These are phyloP conservation scores for Bjerkandera adusta DNA, from an alignment of 1,284 basidiomycete species.

Conservation along the genomic window DNA sequence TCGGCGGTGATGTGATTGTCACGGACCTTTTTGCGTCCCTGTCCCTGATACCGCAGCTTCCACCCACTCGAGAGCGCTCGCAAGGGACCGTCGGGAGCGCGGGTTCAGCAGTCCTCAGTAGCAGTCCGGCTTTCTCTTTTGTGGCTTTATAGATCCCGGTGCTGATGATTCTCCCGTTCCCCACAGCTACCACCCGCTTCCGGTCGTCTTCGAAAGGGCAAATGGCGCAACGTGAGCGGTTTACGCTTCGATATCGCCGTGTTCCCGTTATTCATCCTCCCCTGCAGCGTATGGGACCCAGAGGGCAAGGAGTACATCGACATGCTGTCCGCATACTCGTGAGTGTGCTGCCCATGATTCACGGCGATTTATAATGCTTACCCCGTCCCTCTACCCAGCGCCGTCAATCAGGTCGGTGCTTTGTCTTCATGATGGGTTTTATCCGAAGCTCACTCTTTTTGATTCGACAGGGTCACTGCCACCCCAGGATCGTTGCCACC, in stretches of 20 bases:
- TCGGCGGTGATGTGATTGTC: conserved; percentile 8
- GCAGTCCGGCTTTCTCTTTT: conserved; percentile 23
- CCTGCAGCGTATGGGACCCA: conserved; percentile 87
- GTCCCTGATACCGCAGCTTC: conserved; percentile 12
- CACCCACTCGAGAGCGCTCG: conserved; percentile 7
- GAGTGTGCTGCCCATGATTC: conserved; percentile 36
- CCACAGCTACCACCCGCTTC: conserved; percentile 93
- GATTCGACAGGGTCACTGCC: conserved; percentile 82
- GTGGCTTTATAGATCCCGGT: conserved; percentile 22
- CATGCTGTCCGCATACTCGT: conserved; percentile 98
- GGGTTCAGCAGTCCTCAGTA: conserved; percentile 9
- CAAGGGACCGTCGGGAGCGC: conserved; percentile 4
- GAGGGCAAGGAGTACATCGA: conserved; percentile 93
- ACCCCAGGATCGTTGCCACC: conserved; percentile 84
- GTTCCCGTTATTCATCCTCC: conserved; percentile 18
- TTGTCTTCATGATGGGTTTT: too few species aligned
- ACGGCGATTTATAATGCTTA: conserved; percentile 3
- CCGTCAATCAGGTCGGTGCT: conserved; percentile 71
- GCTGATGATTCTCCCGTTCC: conserved; percentile 28
- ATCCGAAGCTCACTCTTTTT: too few species aligned
- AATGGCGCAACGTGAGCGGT: conserved; percentile 80
- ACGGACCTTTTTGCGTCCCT: conserved; percentile 9
- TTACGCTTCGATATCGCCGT: conserved; percentile 30
- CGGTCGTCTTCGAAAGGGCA: conserved; percentile 91
- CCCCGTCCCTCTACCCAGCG: conserved; percentile 41